Evolutionary conservation across 2,329 filamentous ascomycete species (phyloP), one percentile per base, ranked within the genome.

Genomic region (Leptographium lundbergii): DNA sequence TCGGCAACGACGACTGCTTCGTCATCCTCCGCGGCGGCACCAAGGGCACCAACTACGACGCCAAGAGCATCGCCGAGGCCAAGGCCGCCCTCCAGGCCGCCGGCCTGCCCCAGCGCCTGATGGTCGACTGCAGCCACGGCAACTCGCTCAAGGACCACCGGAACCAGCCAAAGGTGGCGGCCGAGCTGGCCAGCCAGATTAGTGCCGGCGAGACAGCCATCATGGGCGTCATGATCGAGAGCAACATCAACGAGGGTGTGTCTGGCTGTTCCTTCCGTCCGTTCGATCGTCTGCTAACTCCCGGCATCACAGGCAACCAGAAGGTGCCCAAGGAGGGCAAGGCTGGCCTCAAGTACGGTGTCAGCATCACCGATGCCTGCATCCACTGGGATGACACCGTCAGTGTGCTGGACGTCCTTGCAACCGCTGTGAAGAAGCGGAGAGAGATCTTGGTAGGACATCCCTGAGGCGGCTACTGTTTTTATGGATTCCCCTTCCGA

Each of bases 181-280:
- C 84, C 56, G 81, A 79, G 13, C 72, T 99, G 60, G 91, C 89
- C 2, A 85, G 88, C 68, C 94, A 99, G 75, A 88, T 99, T 61
- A 80, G 86, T 58, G 82, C 81, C 60, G 94, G 94, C 42, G 92
- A 97, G 76, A 81, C 81, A 3, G 87, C 79, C 55, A 94, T 99
- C 69, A 92, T 96, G 84, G 94, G 94, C 67, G 89, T 97, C 61
- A 99, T 99, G 94, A 95, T 99, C 68, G 94, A 99, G 78, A 95
- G 89, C 73, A 89, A 97, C 73, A 95, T 97, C 75, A 87, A 92
- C 68, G 92, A 96, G 76, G 91, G 88, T 87, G 72, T 68, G 78
- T 65, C n/a, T 32, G 29, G 13, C 14, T 24, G 42, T 24, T 36
- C 24, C 24, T 27, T 57, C 36, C 36, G 19, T 27, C 42, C 22